Conservation (phyloP, 2,329 filamentous ascomycete genomes). For the Lachnellula suecica region DNA sequence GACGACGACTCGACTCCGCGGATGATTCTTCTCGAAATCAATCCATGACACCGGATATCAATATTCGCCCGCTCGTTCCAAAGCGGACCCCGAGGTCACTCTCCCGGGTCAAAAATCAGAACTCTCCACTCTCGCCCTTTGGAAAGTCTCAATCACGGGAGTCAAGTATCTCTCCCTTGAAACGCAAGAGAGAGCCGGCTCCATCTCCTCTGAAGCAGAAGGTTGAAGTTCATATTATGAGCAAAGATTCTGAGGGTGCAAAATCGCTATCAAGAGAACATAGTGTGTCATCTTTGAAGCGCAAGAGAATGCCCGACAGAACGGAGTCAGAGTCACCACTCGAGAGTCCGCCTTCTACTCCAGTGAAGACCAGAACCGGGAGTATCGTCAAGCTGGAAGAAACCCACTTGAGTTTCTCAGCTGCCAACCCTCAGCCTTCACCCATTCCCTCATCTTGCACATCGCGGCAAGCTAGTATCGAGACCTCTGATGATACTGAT, state of each 20-base stretch:
- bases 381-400: constrained; percentile 18
- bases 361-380: constrained; percentile 10
- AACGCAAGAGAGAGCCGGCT: constrained; percentile 23
- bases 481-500: constrained; percentile 14
- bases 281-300: neutral
- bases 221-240: neutral
- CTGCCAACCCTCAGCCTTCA: constrained; percentile 6
- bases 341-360: neutral
- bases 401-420: constrained; percentile 11
- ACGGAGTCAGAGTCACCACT: neutral
- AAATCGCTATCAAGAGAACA: neutral
- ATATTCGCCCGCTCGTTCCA: constrained; percentile 28
- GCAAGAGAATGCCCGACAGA: constrained; percentile 4
- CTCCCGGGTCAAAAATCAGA: constrained; percentile 23
- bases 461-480: constrained; percentile 17
- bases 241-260: neutral
- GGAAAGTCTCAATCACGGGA: constrained; percentile 23
- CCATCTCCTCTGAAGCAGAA: constrained; percentile 4
- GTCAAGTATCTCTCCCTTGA: constrained; percentile 16
- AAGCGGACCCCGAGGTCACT: constrained; percentile 28
- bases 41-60: constrained; percentile 54
- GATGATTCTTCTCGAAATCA: constrained; percentile 53
- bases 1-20: constrained; percentile 46
- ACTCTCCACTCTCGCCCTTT: constrained; percentile 20
- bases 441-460: constrained; percentile 13